These are phyloP conservation scores for Jatropha multifida DNA, from an alignment of 441 rosid genomes.

Conservation along the genomic window DNA sequence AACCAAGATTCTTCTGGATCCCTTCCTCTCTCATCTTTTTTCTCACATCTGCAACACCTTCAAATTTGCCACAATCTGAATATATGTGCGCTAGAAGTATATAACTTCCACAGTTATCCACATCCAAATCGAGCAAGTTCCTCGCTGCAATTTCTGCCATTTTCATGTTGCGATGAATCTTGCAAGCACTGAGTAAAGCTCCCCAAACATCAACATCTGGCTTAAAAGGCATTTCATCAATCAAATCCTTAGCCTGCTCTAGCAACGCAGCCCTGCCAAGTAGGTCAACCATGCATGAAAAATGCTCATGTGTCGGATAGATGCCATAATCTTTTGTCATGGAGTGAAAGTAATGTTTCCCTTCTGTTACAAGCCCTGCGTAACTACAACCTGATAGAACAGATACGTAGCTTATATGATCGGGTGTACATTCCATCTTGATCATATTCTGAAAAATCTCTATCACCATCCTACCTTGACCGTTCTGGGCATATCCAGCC, in stretches of 20 bases:
- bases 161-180: conserved; percentile 22
- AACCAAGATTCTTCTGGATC: conserved; percentile 22
- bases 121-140: conserved; percentile 26
- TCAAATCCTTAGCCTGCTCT: conserved; percentile 27
- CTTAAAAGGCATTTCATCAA: conserved; percentile 26
- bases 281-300: conserved; percentile 32
- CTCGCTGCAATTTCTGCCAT: conserved; percentile 27
- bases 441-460: conserved; percentile 27
- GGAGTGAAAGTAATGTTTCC: conserved; percentile 25
- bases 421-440: conserved; percentile 21
- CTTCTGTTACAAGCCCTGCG: conserved; percentile 32
- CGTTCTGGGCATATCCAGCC: conserved; percentile 27
- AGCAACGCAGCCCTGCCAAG: conserved; percentile 30
- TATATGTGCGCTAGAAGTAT: conserved; percentile 26
- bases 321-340: conserved; percentile 29
- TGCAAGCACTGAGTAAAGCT: conserved; percentile 33
- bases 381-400: conserved; percentile 34
- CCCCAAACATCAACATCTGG: conserved; percentile 28
- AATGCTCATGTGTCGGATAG: conserved; percentile 24
- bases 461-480: conserved; percentile 21
- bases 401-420: conserved; percentile 23
- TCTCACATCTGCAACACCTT: conserved; percentile 24
- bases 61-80: conserved; percentile 25
- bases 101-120: conserved; percentile 18
- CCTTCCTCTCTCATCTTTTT: conserved; percentile 28